Percentiles rank a stretch among this genome's conserved stretches.
Conservation (phyloP, 164 flowering plant species). For the Taxillus chinensis region DNA sequence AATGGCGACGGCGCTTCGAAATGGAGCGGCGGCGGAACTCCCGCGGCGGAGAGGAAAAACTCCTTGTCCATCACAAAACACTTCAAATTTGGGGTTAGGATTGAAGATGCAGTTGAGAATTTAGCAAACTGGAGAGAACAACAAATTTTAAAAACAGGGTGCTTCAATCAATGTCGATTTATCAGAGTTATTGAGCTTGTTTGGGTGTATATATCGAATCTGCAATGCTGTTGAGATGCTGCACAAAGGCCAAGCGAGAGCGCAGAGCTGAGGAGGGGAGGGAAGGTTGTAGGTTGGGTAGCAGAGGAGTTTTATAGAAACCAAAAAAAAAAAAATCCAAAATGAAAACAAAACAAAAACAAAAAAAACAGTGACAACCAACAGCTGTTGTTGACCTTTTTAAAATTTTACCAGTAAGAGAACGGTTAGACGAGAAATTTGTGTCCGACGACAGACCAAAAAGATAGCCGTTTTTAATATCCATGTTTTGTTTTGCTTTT, state of each 20-base stretch:
- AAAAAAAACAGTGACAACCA: not conserved
- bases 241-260: not conserved
- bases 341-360: no score
- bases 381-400: not conserved
- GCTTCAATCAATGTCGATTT: not conserved
- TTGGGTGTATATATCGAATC: not conserved
- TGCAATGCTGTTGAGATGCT: not conserved
- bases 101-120: not conserved
- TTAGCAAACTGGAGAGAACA: not conserved
- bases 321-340: not conserved
- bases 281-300: constrained; percentile 10
- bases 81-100: not conserved
- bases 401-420: not conserved
- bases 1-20: constrained; percentile 8
- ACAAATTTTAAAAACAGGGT: not conserved
- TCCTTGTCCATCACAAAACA: constrained; percentile 31
- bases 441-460: no score
- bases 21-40: constrained; percentile 17
- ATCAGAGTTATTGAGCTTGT: no score
- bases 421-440: no score
- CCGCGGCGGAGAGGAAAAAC: constrained; percentile 21
- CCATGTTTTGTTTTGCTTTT: no score
- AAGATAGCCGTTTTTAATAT: no score
- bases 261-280: not conserved
- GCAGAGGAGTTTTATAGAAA: constrained; percentile 11